These are phyloP conservation scores for Chionographis japonica DNA, from an alignment of 106 monocot genomes.

Conservation along the genomic window DNA sequence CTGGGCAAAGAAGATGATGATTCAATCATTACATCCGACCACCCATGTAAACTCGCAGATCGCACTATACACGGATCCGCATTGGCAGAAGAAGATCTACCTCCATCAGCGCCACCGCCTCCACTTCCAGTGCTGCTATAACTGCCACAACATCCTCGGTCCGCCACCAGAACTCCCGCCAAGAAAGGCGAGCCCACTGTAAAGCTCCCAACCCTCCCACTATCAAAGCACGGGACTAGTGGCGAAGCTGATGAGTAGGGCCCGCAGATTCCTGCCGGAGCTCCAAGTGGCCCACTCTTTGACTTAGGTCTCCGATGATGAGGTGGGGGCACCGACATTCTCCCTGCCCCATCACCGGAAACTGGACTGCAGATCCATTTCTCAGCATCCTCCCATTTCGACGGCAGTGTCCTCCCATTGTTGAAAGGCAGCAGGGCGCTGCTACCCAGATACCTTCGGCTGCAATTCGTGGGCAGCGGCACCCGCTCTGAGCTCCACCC, in stretches of 20 bases:
- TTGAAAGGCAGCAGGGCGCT: constrained; percentile 42
- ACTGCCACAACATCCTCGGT: constrained; percentile 24
- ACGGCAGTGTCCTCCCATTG: constrained; percentile 69
- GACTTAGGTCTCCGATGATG: constrained; percentile 73
- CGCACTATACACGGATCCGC: constrained; percentile 39
- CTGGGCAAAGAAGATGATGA: constrained; percentile 58
- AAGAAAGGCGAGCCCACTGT: constrained; percentile 52
- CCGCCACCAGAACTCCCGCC: constrained; percentile 47
- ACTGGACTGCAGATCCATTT: constrained; percentile 91
- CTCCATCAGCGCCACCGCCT: constrained; percentile 4
- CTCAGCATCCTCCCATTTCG: constrained; percentile 99
- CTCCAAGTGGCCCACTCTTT: constrained; percentile 84
- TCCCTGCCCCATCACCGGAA: constrained; percentile 35
- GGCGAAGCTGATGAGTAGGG: constrained; percentile 51
- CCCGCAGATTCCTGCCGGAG: constrained; percentile 21
- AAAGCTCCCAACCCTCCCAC: constrained; percentile 41
- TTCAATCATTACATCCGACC: constrained; percentile 42
- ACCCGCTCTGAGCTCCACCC: constrained; percentile 73
- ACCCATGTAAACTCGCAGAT: constrained; percentile 48
- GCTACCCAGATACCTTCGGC: constrained; percentile 32
- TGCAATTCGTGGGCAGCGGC: constrained; percentile 33
- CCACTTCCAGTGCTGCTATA: constrained; percentile 4
- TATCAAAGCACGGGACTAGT: constrained; percentile 41
- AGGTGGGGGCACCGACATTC: constrained; percentile 17
- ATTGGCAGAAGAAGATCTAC: constrained; percentile 34